These are phyloP conservation scores for Hymenoscyphus albidus DNA, from an alignment of 2,329 filamentous ascomycete genomes.

Conservation along the genomic window DNA sequence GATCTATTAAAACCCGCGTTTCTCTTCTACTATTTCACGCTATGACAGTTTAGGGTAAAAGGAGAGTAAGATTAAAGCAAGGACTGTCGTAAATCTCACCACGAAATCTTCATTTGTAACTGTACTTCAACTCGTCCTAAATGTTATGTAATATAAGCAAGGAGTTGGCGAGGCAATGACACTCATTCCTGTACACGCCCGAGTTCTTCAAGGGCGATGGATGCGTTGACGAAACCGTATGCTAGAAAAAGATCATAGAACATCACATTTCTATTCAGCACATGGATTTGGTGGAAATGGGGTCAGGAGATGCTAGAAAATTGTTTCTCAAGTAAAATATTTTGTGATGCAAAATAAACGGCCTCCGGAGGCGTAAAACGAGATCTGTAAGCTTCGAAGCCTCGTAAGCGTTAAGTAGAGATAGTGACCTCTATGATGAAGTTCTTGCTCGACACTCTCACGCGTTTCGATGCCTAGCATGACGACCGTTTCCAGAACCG, in stretches of 20 bases:
- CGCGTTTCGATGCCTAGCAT: background rate
- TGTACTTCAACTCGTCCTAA: background rate
- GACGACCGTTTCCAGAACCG: background rate
- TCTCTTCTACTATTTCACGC: background rate
- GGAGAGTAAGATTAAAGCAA: background rate
- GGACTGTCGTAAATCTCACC: background rate
- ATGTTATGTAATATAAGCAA: background rate
- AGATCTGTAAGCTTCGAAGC: background rate
- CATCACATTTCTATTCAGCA: background rate
- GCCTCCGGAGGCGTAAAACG: background rate
- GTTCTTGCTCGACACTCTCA: background rate
- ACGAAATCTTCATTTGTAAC: background rate
- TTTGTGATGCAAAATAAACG: background rate
- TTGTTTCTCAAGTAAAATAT: background rate
- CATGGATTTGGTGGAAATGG: background rate
- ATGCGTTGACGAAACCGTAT: background rate
- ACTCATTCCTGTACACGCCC: background rate
- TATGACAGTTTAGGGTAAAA: background rate
- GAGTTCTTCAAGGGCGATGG: background rate
- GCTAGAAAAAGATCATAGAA: background rate
- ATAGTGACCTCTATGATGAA: background rate
- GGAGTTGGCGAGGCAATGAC: background rate
- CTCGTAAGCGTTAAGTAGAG: background rate
- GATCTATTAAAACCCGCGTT: background rate
- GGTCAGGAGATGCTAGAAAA: background rate